A percentile compares a stretch with the other conserved stretches of the same genome.
Evolutionary conservation across 1,139 yeast species (phyloP).

Genomic region (Kluyveromyces sp.): DNA sequence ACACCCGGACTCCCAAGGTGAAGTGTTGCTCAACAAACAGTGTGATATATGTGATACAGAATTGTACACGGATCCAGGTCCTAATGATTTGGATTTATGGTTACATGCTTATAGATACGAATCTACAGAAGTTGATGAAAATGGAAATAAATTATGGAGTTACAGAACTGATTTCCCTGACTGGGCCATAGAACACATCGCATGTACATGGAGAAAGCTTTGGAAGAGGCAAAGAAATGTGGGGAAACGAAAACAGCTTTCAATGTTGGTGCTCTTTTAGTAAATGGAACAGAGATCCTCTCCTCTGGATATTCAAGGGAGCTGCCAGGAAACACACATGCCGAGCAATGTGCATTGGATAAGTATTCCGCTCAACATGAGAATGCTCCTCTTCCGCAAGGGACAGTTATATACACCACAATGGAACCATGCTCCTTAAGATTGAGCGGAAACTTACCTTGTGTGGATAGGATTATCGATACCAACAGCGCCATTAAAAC

Average conservation of each 20-base stretch:
- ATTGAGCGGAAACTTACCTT: constrained; percentile 84
- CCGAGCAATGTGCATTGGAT: constrained; percentile 89
- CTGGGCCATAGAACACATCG: constrained; percentile 68
- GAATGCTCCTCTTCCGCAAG: constrained; percentile 49
- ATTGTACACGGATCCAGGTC: constrained; percentile 80
- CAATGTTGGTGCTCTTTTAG: constrained; percentile 88
- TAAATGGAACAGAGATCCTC: constrained; percentile 54
- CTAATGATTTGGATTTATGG: constrained; percentile 80
- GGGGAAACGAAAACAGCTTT: constrained; percentile 81
- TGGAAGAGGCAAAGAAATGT: constrained; percentile 72
- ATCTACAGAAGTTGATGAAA: constrained; percentile 37
- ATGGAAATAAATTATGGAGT: constrained; percentile 45
- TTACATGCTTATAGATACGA: constrained; percentile 79
- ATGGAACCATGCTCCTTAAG: constrained; percentile 97
- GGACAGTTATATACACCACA: constrained; percentile 82
- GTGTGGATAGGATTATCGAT: constrained; percentile 67
- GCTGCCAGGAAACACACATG: constrained; percentile 92
- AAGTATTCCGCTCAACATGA: constrained; percentile 50
- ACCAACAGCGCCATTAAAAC: constrained; percentile 48
- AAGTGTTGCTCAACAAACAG: constrained; percentile 45
- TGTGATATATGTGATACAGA: constrained; percentile 69
- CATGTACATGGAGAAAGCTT: constrained; percentile 50
- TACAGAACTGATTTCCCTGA: constrained; percentile 75
- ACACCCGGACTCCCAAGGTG: constrained; percentile 49
- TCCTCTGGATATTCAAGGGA: constrained; percentile 87